A percentile compares a stretch with the other conserved stretches of the same genome.
Conservation (phyloP, 345 rosid genomes). For the Erucastrum elatum region DNA sequence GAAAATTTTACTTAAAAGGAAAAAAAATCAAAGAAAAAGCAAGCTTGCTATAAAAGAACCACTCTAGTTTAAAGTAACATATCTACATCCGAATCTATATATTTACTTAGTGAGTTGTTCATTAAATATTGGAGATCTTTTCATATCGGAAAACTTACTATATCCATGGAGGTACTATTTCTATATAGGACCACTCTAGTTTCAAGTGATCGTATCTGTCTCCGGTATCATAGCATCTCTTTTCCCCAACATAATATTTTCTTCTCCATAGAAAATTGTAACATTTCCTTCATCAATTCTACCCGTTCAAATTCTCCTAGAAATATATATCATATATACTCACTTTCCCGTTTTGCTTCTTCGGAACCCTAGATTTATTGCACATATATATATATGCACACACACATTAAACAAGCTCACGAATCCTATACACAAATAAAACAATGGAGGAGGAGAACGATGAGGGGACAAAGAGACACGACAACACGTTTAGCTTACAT, state of each 20-base stretch:
- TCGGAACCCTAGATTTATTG: not conserved
- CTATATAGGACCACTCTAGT: conserved; percentile 23
- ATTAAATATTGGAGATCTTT: not conserved
- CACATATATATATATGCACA: not conserved
- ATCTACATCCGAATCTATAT: not conserved
- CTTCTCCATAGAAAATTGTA: not conserved
- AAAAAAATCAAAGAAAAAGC: not conserved
- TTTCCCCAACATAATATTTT: conserved; percentile 24
- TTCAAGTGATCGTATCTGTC: conserved; percentile 16
- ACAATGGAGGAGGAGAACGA: conserved; percentile 15
- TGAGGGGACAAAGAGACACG: not conserved
- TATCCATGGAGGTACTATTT: not conserved
- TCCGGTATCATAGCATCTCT: conserved; percentile 1
- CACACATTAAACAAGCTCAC: not conserved
- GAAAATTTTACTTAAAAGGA: not conserved
- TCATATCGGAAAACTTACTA: conserved; percentile 10
- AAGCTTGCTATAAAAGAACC: not conserved
- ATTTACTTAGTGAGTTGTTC: not conserved
- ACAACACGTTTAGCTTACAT: not conserved
- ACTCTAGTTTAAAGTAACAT: not conserved
- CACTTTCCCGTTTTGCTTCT: conserved; percentile 3
- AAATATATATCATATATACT: conserved; percentile 8
- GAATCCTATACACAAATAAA: not conserved
- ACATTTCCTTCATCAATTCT: not conserved
- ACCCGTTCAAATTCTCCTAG: not conserved